phyloP scores from a whole-genome alignment of 225 moss, liverwort and hornwort species.

The Marchantia polymorpha region DNA sequence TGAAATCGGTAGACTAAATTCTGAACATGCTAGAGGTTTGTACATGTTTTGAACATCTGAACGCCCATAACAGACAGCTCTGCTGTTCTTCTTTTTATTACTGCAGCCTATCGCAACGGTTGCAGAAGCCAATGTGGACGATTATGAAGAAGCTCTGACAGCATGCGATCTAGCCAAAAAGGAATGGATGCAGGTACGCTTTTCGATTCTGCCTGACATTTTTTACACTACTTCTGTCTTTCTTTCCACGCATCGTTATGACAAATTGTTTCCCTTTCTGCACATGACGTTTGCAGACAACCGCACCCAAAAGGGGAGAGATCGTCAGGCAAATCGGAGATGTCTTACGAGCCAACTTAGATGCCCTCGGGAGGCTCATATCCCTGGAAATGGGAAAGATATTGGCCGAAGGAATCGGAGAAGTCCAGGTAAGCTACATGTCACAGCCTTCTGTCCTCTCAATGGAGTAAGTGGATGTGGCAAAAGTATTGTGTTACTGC shows the following conservation, averaged over 20 bases:
- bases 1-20: too few relatives aligned
- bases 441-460: not conserved
- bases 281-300: slow-evolving; percentile 49
- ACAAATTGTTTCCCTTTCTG: not conserved
- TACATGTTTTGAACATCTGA: too few relatives aligned
- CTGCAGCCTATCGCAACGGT: slow-evolving; percentile 77
- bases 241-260: not conserved
- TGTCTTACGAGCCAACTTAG: slow-evolving; percentile 67
- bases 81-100: not conserved
- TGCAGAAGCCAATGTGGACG: slow-evolving; percentile 68
- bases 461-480: not conserved
- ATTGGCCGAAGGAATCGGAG: slow-evolving; percentile 85
- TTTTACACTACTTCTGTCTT: not conserved
- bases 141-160: slow-evolving; percentile 67
- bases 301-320: slow-evolving; percentile 93
- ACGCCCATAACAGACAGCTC: too few relatives aligned
- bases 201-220: too few relatives aligned
- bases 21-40: too few relatives aligned
- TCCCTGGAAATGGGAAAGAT: slow-evolving; percentile 99
- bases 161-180: slow-evolving; percentile 64
- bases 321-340: slow-evolving; percentile 94
- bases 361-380: slow-evolving; percentile 75
- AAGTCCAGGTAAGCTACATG: slow-evolving; percentile 68
- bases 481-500: not conserved
- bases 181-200: slow-evolving; percentile 84